phyloP scores from a whole-genome alignment of 1,139 yeast species.

The Eremothecium cymbalariae region DNA sequence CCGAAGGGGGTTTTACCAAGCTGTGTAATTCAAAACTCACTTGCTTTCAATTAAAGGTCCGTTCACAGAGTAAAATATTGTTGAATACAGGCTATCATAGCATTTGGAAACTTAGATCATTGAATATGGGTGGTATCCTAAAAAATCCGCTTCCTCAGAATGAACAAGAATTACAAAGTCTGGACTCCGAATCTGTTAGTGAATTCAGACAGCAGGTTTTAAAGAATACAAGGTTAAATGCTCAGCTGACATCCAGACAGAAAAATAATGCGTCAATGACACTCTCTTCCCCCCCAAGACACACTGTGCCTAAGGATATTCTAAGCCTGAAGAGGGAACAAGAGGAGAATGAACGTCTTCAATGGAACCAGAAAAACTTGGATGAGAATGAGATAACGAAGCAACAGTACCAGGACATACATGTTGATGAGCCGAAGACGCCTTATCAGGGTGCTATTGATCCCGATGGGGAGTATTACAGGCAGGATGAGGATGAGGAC shows the following conservation, averaged over 20 bases:
- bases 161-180: constrained; percentile 17
- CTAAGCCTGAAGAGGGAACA: constrained; percentile 24
- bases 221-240: constrained; percentile 42
- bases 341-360: constrained; percentile 38
- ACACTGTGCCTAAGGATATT: constrained; percentile 26
- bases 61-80: no score
- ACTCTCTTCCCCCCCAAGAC: constrained; percentile 9
- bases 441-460: constrained; percentile 93
- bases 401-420: constrained; percentile 34
- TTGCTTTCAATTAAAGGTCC: no score
- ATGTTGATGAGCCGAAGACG: constrained; percentile 91
- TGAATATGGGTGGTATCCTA: constrained; percentile 37
- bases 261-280: constrained; percentile 3
- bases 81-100: no score
- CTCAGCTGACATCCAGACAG: constrained; percentile 28
- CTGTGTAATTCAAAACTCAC: no score
- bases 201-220: constrained; percentile 41
- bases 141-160: constrained; percentile 30
- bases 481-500: constrained; percentile 59
- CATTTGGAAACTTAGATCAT: no score
- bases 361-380: constrained; percentile 66
- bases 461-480: constrained; percentile 75
- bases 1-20: no score
- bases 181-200: constrained; percentile 35
- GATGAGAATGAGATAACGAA: constrained; percentile 47